These are phyloP conservation scores for Agaricus sinodeliciosus DNA, from an alignment of 768 basidiomycete species.

Conservation along the genomic window DNA sequence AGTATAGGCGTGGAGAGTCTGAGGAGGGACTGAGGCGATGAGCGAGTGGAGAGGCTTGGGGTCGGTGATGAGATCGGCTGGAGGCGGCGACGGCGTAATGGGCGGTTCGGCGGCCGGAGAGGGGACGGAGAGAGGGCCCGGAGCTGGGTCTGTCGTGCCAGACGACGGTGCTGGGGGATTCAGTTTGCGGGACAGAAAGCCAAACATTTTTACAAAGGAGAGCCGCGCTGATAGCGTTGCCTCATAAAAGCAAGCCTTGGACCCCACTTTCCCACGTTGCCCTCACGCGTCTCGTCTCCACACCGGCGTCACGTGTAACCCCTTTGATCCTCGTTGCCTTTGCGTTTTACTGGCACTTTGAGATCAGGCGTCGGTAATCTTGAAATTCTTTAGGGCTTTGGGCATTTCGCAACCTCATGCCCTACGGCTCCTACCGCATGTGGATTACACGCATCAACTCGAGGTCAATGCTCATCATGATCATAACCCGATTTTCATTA, in stretches of 20 bases:
- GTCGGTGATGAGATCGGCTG: conserved; percentile 27
- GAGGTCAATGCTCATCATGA: too few species aligned
- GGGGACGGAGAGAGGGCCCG: conserved; percentile 1
- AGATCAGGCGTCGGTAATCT: too few species aligned
- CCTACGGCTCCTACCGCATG: too few species aligned
- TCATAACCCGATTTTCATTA: too few species aligned
- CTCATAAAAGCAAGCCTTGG: background rate
- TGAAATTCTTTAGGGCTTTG: too few species aligned
- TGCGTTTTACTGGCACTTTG: background rate
- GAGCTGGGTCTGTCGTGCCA: conserved; percentile 10
- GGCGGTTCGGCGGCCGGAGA: conserved; percentile 25
- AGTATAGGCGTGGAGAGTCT: conserved; percentile 58
- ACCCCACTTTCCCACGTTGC: conserved; percentile 2
- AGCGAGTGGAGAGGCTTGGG: conserved; percentile 40
- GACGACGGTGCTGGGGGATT: conserved; percentile 12
- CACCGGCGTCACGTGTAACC: conserved; percentile 8
- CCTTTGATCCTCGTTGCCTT: conserved; percentile 4
- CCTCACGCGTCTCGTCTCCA: background rate
- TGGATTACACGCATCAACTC: too few species aligned
- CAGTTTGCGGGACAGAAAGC: conserved; percentile 32
- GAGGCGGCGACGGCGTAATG: conserved; percentile 28
- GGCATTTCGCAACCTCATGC: too few species aligned
- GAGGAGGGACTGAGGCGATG: conserved; percentile 55
- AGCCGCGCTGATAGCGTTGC: background rate
- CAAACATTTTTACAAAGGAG: conserved; percentile 5